Evolutionary conservation across 1,139 yeast genomes (phyloP).

Genomic region (Geotrichum cucujoidarum): DNA sequence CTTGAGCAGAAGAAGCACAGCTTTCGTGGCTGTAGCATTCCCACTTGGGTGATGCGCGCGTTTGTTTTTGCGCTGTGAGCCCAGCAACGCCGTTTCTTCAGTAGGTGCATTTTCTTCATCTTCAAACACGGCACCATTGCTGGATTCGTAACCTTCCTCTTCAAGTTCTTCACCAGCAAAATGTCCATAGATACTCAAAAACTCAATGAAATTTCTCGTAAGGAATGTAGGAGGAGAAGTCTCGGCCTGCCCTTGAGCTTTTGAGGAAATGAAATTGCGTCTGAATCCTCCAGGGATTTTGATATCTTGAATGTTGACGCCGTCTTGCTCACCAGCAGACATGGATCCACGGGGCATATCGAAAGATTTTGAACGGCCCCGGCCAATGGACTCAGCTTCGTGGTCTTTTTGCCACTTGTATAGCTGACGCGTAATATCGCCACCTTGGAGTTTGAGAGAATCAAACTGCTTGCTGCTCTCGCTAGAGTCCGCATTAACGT

Average conservation of each 20-base stretch:
- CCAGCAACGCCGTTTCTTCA: slow-evolving; percentile 28
- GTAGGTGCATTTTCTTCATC: slow-evolving; percentile 33
- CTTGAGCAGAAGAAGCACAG: slow-evolving; percentile 68
- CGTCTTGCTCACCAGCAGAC: slow-evolving; percentile 34
- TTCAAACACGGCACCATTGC: slow-evolving; percentile 25
- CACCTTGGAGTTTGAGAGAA: slow-evolving; percentile 69
- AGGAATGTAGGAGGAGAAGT: slow-evolving; percentile 54
- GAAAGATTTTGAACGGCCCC: slow-evolving; percentile 41
- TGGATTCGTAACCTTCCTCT: slow-evolving; percentile 58
- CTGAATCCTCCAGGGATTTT: slow-evolving; percentile 92
- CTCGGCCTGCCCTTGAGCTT: slow-evolving; percentile 26
- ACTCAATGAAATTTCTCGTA: slow-evolving; percentile 83
- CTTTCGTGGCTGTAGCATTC: slow-evolving; percentile 58
- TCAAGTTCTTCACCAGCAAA: slow-evolving; percentile 93
- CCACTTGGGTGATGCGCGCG: slow-evolving; percentile 26
- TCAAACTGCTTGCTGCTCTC: slow-evolving; percentile 41
- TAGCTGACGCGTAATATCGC: slow-evolving; percentile 78
- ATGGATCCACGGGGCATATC: slow-evolving; percentile 34
- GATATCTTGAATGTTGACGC: slow-evolving; percentile 57
- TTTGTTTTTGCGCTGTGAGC: slow-evolving; percentile 12
- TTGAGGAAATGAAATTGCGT: slow-evolving; percentile 60
- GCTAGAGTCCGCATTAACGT: slow-evolving; percentile 18
- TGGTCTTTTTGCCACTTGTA: slow-evolving; percentile 66
- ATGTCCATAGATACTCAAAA: slow-evolving; percentile 83
- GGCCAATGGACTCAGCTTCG: slow-evolving; percentile 31